Base-by-base conservation (phyloP, 2,329 filamentous ascomycete genomes). In the Bipolaris bicolor region DNA sequence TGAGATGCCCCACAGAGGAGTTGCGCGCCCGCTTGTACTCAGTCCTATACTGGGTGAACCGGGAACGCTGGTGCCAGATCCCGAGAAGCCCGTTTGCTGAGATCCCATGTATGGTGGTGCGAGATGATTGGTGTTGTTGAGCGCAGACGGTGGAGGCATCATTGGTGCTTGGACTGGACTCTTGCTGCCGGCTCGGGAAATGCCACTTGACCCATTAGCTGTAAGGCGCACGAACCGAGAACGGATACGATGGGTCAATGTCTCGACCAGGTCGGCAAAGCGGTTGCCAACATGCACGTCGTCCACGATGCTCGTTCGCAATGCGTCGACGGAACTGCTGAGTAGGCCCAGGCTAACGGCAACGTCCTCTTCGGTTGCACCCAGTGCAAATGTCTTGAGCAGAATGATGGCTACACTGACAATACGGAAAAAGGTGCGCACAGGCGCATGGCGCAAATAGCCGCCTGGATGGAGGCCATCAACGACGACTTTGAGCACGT, bases 361-460 rank as follows among this genome's bases (percentile, higher is more conserved):
- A 24, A 94, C 89, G 64, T 95, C 90, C 53, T 88, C 88, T 66
- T 91, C 89, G 1, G 89, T 88, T 1, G 90, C 90, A 16, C 91
- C 91, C 1, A 95, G 82, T 0, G 90, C 90, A 75, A 95, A 94
- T 0, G 91, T 94, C 78, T 89, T 95, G 48, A 95, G 83, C 16
- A 95, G 76, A 69, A 95, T 93, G 85, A 94, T 93, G 61, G 90
- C 90, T 3, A 91, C 90, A 56, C 88, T 91, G 63, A 94, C 91
- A 72, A 95, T 94, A 55, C 91, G 87, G 78, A 95, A 93, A 74
- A 94, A 94, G 0, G 91, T 94, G 45, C 91, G 84, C 4, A 95
- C 91, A 0, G 91, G 91, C 0, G 90, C 90, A 70, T 94, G 91
- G 71, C 91, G 91, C 43, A 95, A 86, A 66, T 90, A 92, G 37